Percentiles rank a stretch among this genome's conserved stretches.
Evolutionary conservation across 2,329 filamentous ascomycete species (phyloP).

Genomic region (Neurospora sp.): DNA sequence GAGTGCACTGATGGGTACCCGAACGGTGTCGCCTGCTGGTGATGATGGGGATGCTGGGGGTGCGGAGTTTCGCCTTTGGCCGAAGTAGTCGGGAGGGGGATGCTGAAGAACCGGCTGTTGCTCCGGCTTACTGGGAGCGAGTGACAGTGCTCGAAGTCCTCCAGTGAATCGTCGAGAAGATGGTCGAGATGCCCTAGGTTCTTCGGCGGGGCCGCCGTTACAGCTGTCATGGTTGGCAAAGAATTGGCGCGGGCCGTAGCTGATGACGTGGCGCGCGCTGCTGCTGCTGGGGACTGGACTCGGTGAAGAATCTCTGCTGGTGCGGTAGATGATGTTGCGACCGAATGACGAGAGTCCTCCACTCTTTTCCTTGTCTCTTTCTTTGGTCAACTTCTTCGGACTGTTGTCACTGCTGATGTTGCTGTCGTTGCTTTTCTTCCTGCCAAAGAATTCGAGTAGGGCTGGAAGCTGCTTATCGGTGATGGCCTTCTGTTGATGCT

Average conservation of each 20-base stretch:
- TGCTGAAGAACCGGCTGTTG: not conserved
- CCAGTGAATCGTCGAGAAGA: conserved; percentile 37
- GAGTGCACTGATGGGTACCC: conserved; percentile 32
- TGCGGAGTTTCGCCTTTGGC: not conserved
- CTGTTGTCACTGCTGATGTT: not conserved
- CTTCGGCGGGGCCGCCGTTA: conserved; percentile 22
- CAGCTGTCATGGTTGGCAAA: conserved; percentile 17
- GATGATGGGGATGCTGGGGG: conserved; percentile 11
- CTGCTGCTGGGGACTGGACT: conserved; percentile 4
- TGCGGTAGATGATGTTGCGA: not conserved
- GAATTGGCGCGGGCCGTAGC: conserved; percentile 8
- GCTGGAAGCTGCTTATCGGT: conserved; percentile 1
- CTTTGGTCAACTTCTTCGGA: conserved; percentile 1
- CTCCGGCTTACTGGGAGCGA: not conserved
- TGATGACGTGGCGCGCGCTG: conserved; percentile 10
- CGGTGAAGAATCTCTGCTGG: conserved; percentile 1
- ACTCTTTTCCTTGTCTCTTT: conserved; percentile 5
- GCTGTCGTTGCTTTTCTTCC: conserved; percentile 3
- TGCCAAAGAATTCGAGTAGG: not conserved
- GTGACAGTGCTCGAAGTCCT: conserved; percentile 41
- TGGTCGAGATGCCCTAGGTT: conserved; percentile 5
- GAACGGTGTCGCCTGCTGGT: conserved; percentile 23
- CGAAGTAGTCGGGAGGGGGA: not conserved
- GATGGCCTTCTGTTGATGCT: not conserved
- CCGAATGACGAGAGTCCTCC: not conserved